Evolutionary conservation across 2,329 filamentous ascomycete species (phyloP), one percentile per base, ranked within the genome.

Genomic region (Colletotrichum limetticola): DNA sequence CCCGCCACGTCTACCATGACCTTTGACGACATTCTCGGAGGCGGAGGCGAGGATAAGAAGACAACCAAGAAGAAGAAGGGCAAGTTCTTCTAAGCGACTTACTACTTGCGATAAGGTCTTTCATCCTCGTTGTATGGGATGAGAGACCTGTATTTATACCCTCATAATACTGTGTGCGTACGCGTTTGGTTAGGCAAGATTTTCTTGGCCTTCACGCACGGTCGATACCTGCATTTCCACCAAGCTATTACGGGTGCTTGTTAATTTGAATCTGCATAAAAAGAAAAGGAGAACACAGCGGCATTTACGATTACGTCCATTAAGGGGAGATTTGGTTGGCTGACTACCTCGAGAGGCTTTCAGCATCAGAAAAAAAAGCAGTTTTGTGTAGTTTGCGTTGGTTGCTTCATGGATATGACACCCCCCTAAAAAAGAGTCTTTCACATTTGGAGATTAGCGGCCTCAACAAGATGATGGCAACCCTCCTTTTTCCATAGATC

Each of bases 21-120:
- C 0, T 88, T 88, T 77, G 86, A 88, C 74, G 86, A 88, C 61
- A 88, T 88, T 46, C 78, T 88, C 28, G 82, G 82, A 9, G 79
- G 78, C 35, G 72, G 77, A n/a, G 76, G 75, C 12, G 75, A 81
- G 55, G 76, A 77, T 9, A 80, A 81, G 74, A 81, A 81, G 74
- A 67, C 77, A 72, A 66, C 77, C 42, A 70, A 77, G 46, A 84
- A 84, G 81, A 85, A 84, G 78, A 85, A 83, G 80, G 79, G 80
- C 61, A 79, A 83, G 60, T 85, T 84, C 75, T 85, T 84, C 74
- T 85, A 76, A 52, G 8, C 26, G n/a, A 22, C 32, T 14, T 28
- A 14, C 19, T 26, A 19, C 53, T 22, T 53, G n/a, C n/a, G 26
- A 22, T 49, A 24, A 12, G 26, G 26, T n/a, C 52, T 58, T 11